phyloP scores from a whole-genome alignment of 169 alveolate species.

The Perkinsus olseni region DNA sequence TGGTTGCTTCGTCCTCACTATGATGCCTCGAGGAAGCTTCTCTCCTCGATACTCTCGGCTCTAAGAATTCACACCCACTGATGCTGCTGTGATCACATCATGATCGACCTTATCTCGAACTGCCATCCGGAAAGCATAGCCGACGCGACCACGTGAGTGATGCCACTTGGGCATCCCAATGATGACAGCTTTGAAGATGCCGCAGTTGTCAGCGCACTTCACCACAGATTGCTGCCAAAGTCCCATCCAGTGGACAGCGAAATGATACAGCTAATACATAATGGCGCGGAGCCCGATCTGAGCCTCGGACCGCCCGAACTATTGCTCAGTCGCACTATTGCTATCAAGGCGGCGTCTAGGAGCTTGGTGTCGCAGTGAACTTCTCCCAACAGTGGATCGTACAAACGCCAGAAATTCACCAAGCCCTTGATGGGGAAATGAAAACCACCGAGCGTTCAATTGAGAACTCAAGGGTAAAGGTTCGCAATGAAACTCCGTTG shows the following conservation, averaged over 20 bases:
- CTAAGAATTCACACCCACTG: neutral
- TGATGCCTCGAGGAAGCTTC: slow-evolving; percentile 45
- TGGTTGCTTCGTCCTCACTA: slow-evolving; percentile 37
- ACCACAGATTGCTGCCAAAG: slow-evolving; percentile 48
- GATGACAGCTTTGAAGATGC: slow-evolving; percentile 47
- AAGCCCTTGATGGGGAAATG: no score
- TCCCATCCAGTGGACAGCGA: slow-evolving; percentile 29
- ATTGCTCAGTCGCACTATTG: no score
- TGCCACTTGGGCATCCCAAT: slow-evolving; percentile 39
- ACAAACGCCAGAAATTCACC: no score
- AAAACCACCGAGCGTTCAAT: neutral
- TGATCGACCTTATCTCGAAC: slow-evolving; percentile 23
- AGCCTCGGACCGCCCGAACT: no score
- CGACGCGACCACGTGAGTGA: slow-evolving; percentile 42
- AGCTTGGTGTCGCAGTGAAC: no score
- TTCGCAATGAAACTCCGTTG: neutral
- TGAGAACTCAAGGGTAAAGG: neutral
- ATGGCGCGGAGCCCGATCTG: no score
- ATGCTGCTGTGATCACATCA: neutral
- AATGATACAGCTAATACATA: slow-evolving; percentile 2
- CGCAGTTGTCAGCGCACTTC: slow-evolving; percentile 47
- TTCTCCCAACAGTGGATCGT: no score
- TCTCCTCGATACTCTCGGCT: slow-evolving; percentile 19
- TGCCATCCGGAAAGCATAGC: slow-evolving; percentile 40
- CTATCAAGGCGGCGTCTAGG: no score